Base-by-base conservation (phyloP, 192 early-diverging fungal genomes). In the Geosiphon pyriformis region DNA sequence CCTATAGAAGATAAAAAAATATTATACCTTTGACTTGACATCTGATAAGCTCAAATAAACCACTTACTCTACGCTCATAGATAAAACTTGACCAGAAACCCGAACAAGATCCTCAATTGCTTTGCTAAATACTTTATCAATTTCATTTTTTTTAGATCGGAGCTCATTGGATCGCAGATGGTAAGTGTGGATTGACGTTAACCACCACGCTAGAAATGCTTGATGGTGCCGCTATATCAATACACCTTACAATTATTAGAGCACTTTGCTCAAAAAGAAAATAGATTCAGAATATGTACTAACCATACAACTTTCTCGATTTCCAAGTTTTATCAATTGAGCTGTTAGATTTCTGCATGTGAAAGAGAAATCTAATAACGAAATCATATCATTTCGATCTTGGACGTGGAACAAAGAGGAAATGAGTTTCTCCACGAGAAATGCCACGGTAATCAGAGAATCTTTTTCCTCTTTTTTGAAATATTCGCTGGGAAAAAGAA, bases 401-500 rank as follows among this genome's bases (percentile, higher is more conserved):
- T 32, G 18, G 15, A 12, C 42, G 20, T 20, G 3, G 1, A 11
- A 30, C 33, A 30, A 31, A 22, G n/a, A 8, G 6, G 22, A 52
- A 15, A 49, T 17, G 12, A 27, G 32, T 64, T 52, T 64, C 23
- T 64, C 61, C n/a, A 64, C 8, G 2, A 64, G 17, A 4, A 64
- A 25, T 64, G 11, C 10, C 11, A 64, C 26, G 22, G 31, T 2
- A 10, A 30, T 33, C 33, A 64, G n/a, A 49, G 17, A 15, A 25
- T 26, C 31, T 6, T 31, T 26, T 64, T 64, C 61, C 20, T 29
- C 4, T 51, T 52, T 52, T 33, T 50, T 29, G 25, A 64, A 64
- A 34, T 64, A 64, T 64, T 64, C 61, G 6, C 30, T 34, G 4
- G 61, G 30, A 34, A 64, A 52, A 33, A 64, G 26, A 25, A 31